Evolutionary conservation across 2,329 filamentous ascomycete genomes (phyloP).

Genomic region (Talaromyces albobiverticillius): DNA sequence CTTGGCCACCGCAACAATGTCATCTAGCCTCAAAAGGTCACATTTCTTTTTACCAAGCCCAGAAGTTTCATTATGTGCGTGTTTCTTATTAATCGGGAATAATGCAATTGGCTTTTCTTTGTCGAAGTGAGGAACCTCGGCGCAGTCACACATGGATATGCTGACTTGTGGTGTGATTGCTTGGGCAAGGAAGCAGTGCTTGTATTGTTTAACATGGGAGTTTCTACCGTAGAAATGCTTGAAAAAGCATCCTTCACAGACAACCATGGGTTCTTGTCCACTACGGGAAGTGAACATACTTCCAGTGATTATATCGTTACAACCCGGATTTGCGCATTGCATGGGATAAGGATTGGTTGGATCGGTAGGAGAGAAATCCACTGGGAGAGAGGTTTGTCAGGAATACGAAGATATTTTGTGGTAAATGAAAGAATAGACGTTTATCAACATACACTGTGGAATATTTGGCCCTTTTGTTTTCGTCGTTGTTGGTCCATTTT

Average conservation of each 20-base stretch:
- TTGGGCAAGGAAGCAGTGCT: conserved; percentile 29
- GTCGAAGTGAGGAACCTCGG: conserved; percentile 11
- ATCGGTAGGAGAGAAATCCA: background rate
- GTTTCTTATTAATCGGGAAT: too few species aligned
- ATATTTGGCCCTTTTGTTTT: conserved; percentile 23
- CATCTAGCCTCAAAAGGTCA: too few species aligned
- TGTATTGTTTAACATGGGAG: conserved; percentile 31
- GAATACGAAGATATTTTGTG: too few species aligned
- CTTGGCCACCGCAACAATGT: too few species aligned
- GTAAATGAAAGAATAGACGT: too few species aligned
- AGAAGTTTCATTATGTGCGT: too few species aligned
- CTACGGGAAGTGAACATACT: conserved; percentile 23
- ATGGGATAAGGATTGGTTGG: conserved; percentile 13
- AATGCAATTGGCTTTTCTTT: too few species aligned
- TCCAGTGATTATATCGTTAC: conserved; percentile 22
- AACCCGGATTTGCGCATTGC: conserved; percentile 19
- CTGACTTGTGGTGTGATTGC: conserved; percentile 24
- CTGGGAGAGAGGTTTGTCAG: too few species aligned
- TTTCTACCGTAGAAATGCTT: conserved; percentile 24
- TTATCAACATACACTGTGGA: conserved; percentile 19
- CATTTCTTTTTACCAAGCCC: too few species aligned
- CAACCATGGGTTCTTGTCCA: background rate
- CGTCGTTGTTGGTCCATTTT: conserved; percentile 28
- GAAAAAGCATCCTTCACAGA: conserved; percentile 39
- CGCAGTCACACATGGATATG: conserved; percentile 26